Base-by-base conservation (phyloP, 2,329 filamentous ascomycete species). In the Fusarium sp. region DNA sequence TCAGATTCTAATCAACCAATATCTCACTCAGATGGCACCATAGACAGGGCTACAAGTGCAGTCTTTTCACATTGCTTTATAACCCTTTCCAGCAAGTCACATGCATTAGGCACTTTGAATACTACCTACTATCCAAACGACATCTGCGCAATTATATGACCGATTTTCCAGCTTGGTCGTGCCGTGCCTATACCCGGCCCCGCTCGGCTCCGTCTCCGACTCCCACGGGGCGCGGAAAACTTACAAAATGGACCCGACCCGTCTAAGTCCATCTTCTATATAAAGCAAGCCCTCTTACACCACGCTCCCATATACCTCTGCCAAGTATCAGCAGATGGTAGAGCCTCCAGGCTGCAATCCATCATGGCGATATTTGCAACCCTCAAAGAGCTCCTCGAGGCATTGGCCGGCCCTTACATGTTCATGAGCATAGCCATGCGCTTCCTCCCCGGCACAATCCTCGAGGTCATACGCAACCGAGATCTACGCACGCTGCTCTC, bases 401-500 rank as follows among this genome's bases (percentile, higher is more conserved):
- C 71, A 53, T 74, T 86, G 45, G 34, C 82, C 13, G 67, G 74
- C 52, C 85, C 85, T 1, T 84, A 83, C 78, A 44, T 79, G 4
- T 86, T 90, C 70, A 78, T 90, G 68, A 62, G 65, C 48, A 62
- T 78, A 15, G 80, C 84, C 0, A 69, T 80, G 25, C 74, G 73
- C 57, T 84, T 80, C 72, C 76, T 89, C 13, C 84, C 85, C 1
- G 53, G 66, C 24, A 86, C 87, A 1, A 70, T 88, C 44, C 31
- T 75, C 32, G 60, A 71, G 11, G 76, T 87, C 31, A 12, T 83
- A 41, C 64, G 66, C 28, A 62, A 70, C 8, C 61, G 70, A 41
- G 68, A 79, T 42, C 73, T 75, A 52, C 31, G 57, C 51, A 72
- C 77, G 6, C 74, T 85, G 15, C 45, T 82, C 40, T 80, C 78